Base-by-base conservation (phyloP, 805 yeast species). In the Metschnikowia matae region DNA sequence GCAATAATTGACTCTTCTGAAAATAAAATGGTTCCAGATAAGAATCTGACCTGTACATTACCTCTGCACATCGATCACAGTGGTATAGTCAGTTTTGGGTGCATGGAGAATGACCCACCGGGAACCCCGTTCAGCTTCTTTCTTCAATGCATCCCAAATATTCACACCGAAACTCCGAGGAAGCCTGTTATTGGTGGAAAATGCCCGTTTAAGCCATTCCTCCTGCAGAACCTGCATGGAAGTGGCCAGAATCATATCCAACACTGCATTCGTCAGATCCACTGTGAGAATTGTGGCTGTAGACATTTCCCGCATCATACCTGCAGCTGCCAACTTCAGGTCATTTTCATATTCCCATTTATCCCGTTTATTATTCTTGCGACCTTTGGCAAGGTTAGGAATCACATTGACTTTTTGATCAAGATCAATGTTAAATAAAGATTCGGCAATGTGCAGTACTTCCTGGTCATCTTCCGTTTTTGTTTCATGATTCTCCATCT, bases 141-240 rank as follows among this genome's bases (percentile, higher is more conserved):
- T 89, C 3, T 79, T 71, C 44, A 92, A 73, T 1, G 89, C 80
- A 54, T 80, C 82, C 64, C 86, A 86, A 13, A 94, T 84, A 50
- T 82, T 84, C 17, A 81, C 70, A 8, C 92, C 84, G 68, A 86
- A 91, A 48, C 90, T 89, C 64, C 89, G 77, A 14, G 96, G 95
- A 3, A 94, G 73, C 58, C 82, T 87, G n/a, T 88, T 83, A 14
- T 65, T 62, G 2, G 86, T 80, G 17, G 92, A 89, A 6, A 91
- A 87, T 4, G 92, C 89, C 57, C 87, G 86, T 59, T 95, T 78
- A 47, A 85, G 71, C 89, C 89, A 84, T 74, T 88, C 92, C 54
- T 89, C 96, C 20, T 46, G 57, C 45, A 82, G 84, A 54, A 82
- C 89, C 29, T 76, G 74, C n/a, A 89, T 67, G 0, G 95, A 85